Percentiles rank a stretch among this genome's conserved stretches.
Evolutionary conservation across 495 filamentous ascomycete genomes (phyloP).

Genomic region (Talaromyces proteolyticus): DNA sequence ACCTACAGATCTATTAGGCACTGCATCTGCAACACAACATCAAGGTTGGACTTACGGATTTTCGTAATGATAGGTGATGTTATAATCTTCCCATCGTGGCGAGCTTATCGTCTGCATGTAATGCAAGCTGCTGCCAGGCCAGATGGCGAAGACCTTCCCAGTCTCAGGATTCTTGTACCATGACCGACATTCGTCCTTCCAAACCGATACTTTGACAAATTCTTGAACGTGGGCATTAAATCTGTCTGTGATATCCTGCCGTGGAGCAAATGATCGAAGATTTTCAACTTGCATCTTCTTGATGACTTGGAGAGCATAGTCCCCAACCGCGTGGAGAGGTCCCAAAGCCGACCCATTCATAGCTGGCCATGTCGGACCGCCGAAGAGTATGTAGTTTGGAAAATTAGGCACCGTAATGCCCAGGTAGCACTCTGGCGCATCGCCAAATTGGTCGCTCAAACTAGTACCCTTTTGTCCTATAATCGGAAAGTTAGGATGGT

Average conservation of each 20-base stretch:
- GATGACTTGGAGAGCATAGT: slow-evolving; percentile 19
- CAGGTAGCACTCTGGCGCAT: slow-evolving; percentile 33
- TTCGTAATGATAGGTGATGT: slow-evolving; percentile 19
- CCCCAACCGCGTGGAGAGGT: slow-evolving; percentile 2
- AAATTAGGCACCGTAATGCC: slow-evolving; percentile 46
- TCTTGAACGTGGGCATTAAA: slow-evolving; percentile 26
- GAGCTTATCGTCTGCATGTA: slow-evolving; percentile 44
- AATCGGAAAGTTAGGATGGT: slow-evolving; percentile 25
- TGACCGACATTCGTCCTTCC: slow-evolving; percentile 30
- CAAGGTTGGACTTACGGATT: slow-evolving; percentile 21
- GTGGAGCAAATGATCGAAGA: slow-evolving; percentile 8
- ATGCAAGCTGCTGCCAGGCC: slow-evolving; percentile 31
- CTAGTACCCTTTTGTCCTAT: slow-evolving; percentile 26
- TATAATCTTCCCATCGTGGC: slow-evolving; percentile 43
- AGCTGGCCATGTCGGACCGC: slow-evolving; percentile 13
- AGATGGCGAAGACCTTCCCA: slow-evolving; percentile 20
- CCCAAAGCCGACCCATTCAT: slow-evolving; percentile 8
- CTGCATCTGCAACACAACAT: not conserved
- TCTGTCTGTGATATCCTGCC: slow-evolving; percentile 22
- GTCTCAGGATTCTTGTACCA: slow-evolving; percentile 33
- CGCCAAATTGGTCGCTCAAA: slow-evolving; percentile 16
- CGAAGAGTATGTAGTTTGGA: slow-evolving; percentile 43
- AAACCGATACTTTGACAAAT: slow-evolving; percentile 32
- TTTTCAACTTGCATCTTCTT: slow-evolving; percentile 24
- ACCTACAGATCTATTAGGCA: not conserved